Percentiles rank a stretch among this genome's conserved stretches.
phyloP scores from a whole-genome alignment of 768 basidiomycete genomes.

The Mycena indigotica region DNA sequence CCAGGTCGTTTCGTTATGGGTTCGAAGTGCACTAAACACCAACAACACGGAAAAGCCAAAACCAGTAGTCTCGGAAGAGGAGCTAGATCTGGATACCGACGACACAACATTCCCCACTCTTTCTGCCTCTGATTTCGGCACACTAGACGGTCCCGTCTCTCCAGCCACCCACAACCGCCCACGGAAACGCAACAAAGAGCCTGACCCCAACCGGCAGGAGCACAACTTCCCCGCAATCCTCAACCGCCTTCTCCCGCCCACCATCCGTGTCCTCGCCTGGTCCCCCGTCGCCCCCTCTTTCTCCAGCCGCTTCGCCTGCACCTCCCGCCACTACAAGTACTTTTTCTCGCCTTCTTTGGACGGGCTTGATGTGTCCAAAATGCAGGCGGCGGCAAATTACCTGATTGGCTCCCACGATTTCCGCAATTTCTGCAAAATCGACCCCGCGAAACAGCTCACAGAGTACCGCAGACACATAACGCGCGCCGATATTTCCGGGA shows the following conservation, averaged over 20 bases:
- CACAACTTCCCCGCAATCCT: conserved; percentile 78
- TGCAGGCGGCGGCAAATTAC: conserved; percentile 71
- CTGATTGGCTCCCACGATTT: conserved; percentile 93
- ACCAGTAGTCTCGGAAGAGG: conserved; percentile 10
- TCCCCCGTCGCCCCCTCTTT: conserved; percentile 80
- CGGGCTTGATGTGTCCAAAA: conserved; percentile 67
- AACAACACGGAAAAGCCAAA: neutral
- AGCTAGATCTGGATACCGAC: conserved; percentile 7
- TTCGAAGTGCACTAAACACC: conserved; percentile 66
- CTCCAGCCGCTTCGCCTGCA: conserved; percentile 88
- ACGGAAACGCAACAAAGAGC: conserved; percentile 23
- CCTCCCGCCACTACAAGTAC: conserved; percentile 93
- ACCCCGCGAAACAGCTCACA: conserved; percentile 88
- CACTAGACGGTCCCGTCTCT: conserved; percentile 35
- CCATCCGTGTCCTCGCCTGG: conserved; percentile 92
- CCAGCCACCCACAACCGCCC: conserved; percentile 21
- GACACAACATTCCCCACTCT: conserved; percentile 26
- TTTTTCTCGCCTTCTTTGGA: conserved; percentile 69
- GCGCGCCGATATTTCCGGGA: conserved; percentile 62
- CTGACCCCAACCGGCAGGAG: conserved; percentile 43
- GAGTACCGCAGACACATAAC: conserved; percentile 72
- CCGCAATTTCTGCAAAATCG: conserved; percentile 92
- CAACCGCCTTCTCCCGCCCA: conserved; percentile 85
- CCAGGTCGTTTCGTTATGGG: conserved; percentile 91
- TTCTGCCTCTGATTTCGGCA: conserved; percentile 41